Evolutionary conservation across 2,329 filamentous ascomycete genomes (phyloP), one percentile per base, ranked within the genome.

Genomic region (Pseudonectria foliicola): DNA sequence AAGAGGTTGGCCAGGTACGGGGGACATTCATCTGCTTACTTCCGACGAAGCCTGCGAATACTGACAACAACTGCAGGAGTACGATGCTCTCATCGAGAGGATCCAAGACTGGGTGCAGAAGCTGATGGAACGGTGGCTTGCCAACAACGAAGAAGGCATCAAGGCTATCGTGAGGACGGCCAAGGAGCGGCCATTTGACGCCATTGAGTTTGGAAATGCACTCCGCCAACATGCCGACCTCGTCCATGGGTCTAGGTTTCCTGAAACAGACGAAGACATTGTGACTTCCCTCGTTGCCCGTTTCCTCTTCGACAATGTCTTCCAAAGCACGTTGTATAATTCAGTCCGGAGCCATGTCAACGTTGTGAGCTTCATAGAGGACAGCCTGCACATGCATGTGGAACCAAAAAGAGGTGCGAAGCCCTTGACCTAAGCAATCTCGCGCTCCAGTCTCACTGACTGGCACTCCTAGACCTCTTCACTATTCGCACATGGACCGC

Each of bases 221-320:
- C 29, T 63, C 5, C 48, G 52, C 10, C 43, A 45, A 14, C 45
- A 60, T 21, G 48, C 49, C 0, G 62, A 64, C 30, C 42, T 65
- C 1, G 34, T 55, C 3, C 48, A 57, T 25, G 61, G 48, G 4
- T 47, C 42, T 24, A 37, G 41, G 27, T 61, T 53, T 27, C 57
- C 61, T 1, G 59, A 62, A 27, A 62, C 60, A 3, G 61, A 64
- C 27, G 54, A 62, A 8, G 60, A 64, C 13, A 48, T 65, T 7
- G 28, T 62, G 13, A 47, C 53, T 13, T 55, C 57, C 12, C 40
- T 63, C 10, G 52, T 62, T 14, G 46, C 63, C 52, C 51, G 62
- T 25, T 61, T 48, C 24, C 42, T 64, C 13, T 44, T 60, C 14
- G 56, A 59, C 26, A 49, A 55, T 15, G 55, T 64, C 28, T 63